Evolutionary conservation across 1,284 basidiomycete species (phyloP), one percentile per base, ranked within the genome.

Genomic region (Porodaedalea pini): DNA sequence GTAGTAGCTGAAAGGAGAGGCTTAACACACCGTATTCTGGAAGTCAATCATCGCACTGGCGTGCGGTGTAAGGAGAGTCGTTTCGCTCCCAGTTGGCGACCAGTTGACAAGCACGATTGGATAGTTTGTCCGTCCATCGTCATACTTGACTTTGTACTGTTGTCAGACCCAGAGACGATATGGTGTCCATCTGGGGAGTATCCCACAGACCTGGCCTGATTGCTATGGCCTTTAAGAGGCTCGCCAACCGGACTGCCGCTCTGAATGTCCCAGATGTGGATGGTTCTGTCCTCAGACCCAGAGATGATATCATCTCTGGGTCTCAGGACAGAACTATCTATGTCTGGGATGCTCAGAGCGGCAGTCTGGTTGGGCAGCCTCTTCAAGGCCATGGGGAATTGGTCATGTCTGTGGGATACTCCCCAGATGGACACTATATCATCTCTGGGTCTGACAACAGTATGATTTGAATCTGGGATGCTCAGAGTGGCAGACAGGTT

Each of bases 271-370:
- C 97, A 99, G 75, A 99, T 96, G 58, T 97, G 87, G 73, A 99
- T 98, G n/a, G 97, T 99, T 78, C 99, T 96, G 75, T 99, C 97
- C 69, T 99, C 97, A 21, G 40, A 61, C 40, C 66, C 32, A 51
- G 60, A 6, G 17, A 15, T 7, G 32, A 34, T 5, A 23, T 61
- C 36, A 51, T 99, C 64, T 98, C 94, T 17, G 85, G 86, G 49
- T 93, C 92, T 21, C 97, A 99, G 69, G 97, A 99, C 75, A 96
- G 99, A 78, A 99, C 97, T n/a, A 98, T 99, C 73, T 87, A 96
- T 58, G 96, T 99, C 75, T 99, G 97, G 97, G 72, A 75, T 60
- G 68, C 75, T 25, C 61, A 63, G 4, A 69, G 67, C 56, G 66
- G 69, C 56, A 54, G 63, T 15, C 63, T 67, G 37, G 37, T 60